Evolutionary conservation across 208 protist species (phyloP), one percentile per base, ranked within the genome.

Genomic region (Wallacemonas sp.): DNA sequence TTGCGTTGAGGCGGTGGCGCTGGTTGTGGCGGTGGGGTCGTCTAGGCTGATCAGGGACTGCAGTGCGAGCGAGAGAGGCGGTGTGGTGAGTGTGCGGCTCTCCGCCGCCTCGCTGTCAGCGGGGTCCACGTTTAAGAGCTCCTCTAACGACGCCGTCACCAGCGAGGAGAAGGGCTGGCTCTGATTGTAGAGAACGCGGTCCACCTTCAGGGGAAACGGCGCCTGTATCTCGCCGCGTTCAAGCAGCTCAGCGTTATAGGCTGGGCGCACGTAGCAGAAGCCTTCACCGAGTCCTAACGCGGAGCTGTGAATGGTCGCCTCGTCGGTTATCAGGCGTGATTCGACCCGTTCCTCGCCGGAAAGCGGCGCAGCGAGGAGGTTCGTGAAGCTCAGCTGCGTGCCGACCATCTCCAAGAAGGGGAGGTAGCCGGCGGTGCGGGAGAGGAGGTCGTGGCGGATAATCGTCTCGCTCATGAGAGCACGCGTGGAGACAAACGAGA

Each of bases 261-360:
- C 34, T 21, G 73, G 38, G 4, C 72, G 49, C 0, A 93, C 41
- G 67, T 80, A 85, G 55, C 79, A 80, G n/a, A 81, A 70, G 39
- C 81, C 87, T 74, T 95, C 89, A 1, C 89, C 89, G 41, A 95
- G 79, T 4, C 83, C 89, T 36, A 93, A 46, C 12, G 89, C 74
- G 43, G 90, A 78, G 0, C 72, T 78, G 38, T 78, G 23, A 21
- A 90, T 79, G 12, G 82, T 89, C 8, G 80, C 78, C 36, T 89
- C 78, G 36, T 85, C 72, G 11, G 61, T 46, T 0, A 76, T 86
- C 57, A 90, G 82, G 2, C 81, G 77, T 14, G 68, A 41, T 32
- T 78, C 75, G 17, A 95, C 83, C 11, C 88, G 88, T 63, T 95
- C 85, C 67, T 95, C 85, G 12, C 83, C 81, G 17, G 88, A 80